Evolutionary conservation across 305 asterid genomes (phyloP).

Genomic region (Ruellia speciosa): DNA sequence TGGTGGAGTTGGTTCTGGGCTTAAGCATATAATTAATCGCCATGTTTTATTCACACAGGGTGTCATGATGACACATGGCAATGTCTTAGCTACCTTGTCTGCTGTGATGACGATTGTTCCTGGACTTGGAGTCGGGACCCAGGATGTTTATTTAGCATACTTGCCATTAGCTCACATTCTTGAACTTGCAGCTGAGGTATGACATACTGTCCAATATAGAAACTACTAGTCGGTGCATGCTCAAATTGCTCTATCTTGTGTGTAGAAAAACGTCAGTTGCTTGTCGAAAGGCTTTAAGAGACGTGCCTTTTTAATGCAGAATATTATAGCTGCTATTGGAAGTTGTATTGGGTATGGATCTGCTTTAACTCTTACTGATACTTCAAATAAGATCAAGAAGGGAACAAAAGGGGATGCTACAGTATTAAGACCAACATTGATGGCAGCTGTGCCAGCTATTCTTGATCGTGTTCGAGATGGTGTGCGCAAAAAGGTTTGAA

Average conservation of each 20-base stretch:
- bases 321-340: slow-evolving; percentile 67
- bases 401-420: slow-evolving; percentile 98
- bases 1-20: background rate
- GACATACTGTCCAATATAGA: background rate
- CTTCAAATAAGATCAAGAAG: slow-evolving; percentile 84
- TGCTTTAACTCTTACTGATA: slow-evolving; percentile 90
- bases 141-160: slow-evolving; percentile 86
- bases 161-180: slow-evolving; percentile 96
- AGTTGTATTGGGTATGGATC: slow-evolving; percentile 95
- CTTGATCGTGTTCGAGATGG: slow-evolving; percentile 98
- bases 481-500: slow-evolving; percentile 79
- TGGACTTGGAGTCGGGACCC: slow-evolving; percentile 61
- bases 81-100: slow-evolving; percentile 79
- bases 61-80: slow-evolving; percentile 97
- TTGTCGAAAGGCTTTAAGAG: slow-evolving; percentile 8
- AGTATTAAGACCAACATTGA: slow-evolving; percentile 59
- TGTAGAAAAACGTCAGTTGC: background rate
- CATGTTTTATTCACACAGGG: slow-evolving; percentile 46
- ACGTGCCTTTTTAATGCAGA: slow-evolving; percentile 25
- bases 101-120: slow-evolving; percentile 93
- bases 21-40: background rate
- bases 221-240: background rate
- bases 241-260: background rate
- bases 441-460: slow-evolving; percentile 97
- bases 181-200: slow-evolving; percentile 96